phyloP scores from a whole-genome alignment of 305 asterid genomes.

The Plantago coronopus region DNA sequence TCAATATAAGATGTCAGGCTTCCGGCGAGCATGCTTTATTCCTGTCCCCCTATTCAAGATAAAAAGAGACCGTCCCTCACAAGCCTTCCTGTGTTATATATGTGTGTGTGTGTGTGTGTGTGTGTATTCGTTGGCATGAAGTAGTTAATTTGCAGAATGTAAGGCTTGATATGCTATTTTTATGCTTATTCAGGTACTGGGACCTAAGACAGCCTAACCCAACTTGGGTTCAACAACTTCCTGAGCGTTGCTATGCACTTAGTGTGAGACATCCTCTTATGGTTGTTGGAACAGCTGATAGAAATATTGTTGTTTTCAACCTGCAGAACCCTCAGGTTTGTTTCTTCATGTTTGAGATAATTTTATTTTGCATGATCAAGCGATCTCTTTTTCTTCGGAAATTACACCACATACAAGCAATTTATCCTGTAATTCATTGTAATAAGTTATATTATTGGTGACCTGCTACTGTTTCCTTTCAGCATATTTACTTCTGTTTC shows the following conservation, averaged over 20 bases:
- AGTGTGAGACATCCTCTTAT: slow-evolving; percentile 81
- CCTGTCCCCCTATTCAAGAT: no score
- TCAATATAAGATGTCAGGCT: no score
- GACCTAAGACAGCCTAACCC: slow-evolving; percentile 87
- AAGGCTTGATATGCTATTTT: slow-evolving; percentile 14
- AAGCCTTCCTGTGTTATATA: no score
- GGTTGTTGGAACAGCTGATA: slow-evolving; percentile 95
- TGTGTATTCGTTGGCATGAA: neutral
- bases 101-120: no score
- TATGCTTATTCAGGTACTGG: slow-evolving; percentile 66
- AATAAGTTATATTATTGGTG: neutral
- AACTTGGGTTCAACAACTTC: slow-evolving; percentile 83
- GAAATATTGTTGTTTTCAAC: slow-evolving; percentile 78
- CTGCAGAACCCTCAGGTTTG: slow-evolving; percentile 94
- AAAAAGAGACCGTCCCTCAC: no score
- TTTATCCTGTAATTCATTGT: neutral
- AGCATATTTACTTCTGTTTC: slow-evolving; percentile 8
- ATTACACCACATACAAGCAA: neutral
- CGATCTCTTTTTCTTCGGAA: neutral
- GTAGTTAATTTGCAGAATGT: neutral
- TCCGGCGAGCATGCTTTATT: no score
- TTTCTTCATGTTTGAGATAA: neutral
- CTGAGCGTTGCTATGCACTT: slow-evolving; percentile 95
- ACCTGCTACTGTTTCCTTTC: slow-evolving; percentile 2
- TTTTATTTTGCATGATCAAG: slow-evolving; percentile 5